Base-by-base conservation (phyloP, 148 eudicot genomes). In the Pharnaceum exiguum region DNA sequence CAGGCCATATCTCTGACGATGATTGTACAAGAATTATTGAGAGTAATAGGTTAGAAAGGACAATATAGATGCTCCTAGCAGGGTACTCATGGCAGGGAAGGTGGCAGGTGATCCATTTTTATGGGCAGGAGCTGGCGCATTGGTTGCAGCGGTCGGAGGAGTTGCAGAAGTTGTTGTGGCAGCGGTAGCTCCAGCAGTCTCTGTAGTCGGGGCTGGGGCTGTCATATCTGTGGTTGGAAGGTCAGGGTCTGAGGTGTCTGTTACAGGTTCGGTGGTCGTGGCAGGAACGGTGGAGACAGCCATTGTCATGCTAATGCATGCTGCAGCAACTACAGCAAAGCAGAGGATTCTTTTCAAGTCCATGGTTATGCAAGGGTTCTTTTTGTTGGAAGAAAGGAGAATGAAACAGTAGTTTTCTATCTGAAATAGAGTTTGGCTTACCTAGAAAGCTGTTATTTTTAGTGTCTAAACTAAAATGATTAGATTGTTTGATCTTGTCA, bases 11-110 rank as follows among this genome's bases (percentile, higher is more conserved):
- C n/a, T n/a, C n/a, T n/a, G n/a, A n/a, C n/a, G n/a, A n/a, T 35
- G 19, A 1, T 1, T 29, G 1, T 10, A 19, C 1, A 1, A 13
- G 13, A 33, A 35, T 49, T 65, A 65, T 1, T 56, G 43, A 18
- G 56, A 22, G 16, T 26, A 47, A 3, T 35, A 35, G 37, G 62
- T 55, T 27, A 43, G 9, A 11, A 66, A 26, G 23, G 70, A 46
- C 49, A 66, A 47, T 19, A 66, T 8, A 11, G 62, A 57, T 27
- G 63, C 70, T 10, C 62, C 70, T 27, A 66, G 24, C 19, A 66
- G 16, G 19, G 70, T 46, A 13, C 22, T 24, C n/a, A 61, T 29
- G 45, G 50, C 46, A 0, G 73, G 67, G 38, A 60, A 18, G 27
- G 40, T 53, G 10, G 36, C 46, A 1, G 61, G 43, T 31, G 67